Base-by-base conservation (phyloP, 2,329 filamentous ascomycete genomes). In the Cordyceps farinosa region DNA sequence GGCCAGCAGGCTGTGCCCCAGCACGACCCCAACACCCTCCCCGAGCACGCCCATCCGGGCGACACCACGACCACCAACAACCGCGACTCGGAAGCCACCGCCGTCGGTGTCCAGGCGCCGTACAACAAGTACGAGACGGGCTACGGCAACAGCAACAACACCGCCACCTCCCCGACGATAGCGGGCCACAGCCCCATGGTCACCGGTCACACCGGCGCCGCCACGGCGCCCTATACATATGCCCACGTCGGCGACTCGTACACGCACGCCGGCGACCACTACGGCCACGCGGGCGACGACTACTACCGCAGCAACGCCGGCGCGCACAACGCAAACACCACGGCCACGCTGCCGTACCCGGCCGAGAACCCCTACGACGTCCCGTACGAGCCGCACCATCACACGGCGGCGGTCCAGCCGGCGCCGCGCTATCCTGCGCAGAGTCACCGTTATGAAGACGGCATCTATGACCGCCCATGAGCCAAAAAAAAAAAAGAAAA, bases 41-140 rank as follows among this genome's bases (percentile, higher is more conserved):
- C 78, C 8, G 69, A 70, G 67, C 78, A 80, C 68, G 71, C 78
- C n/a, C 73, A 72, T 11, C 78, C 78, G 63, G 55, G 42, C 72
- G 71, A 69, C 68, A 13, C 7, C 53, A 68, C 60, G 76, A 78
- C 44, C 76, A 75, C 10, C 52, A 55, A 56, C 68, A 82, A 79
- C 72, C 74, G 78, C 65, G 74, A 67, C 66, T 79, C 74, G 13
- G 80, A 73, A 64, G 70, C 67, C 61, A 79, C 72, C 32, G 73
- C 72, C 44, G 70, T 76, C 45, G 71, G 69, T 38, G 72, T 70
- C 15, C 59, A 69, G 27, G 64, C 70, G 17, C 64, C 70, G 22
- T 69, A 72, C 67, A 71, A 69, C 66, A 68, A 70, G 62, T 69
- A 70, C 47, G 67, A 67, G 51, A 67, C 61, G 2, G 66, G 66